phyloP scores from a whole-genome alignment of 495 filamentous ascomycete species.

The Penicillium canariense region DNA sequence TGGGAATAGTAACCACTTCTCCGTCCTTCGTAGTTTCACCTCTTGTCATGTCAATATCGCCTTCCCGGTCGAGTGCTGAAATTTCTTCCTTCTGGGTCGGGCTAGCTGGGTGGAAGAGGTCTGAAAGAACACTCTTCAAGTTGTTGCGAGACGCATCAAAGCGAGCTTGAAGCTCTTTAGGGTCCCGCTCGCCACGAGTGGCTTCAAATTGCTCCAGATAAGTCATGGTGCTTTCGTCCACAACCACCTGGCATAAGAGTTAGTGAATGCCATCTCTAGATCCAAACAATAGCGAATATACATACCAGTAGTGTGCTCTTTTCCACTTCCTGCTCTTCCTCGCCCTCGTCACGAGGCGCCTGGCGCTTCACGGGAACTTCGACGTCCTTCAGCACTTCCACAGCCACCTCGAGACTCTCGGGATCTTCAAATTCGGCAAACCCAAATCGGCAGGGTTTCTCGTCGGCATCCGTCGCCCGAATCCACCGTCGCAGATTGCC shows the following conservation, averaged over 20 bases:
- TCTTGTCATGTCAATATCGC: slow-evolving; percentile 71
- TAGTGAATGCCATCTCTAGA: slow-evolving; percentile 8
- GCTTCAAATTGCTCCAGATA: slow-evolving; percentile 80
- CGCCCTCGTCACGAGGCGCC: slow-evolving; percentile 41
- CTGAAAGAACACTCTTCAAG: slow-evolving; percentile 63
- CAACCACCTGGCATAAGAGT: slow-evolving; percentile 52
- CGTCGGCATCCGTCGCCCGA: slow-evolving; percentile 73
- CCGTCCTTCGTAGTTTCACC: slow-evolving; percentile 52
- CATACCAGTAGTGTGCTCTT: slow-evolving; percentile 63
- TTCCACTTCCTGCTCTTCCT: slow-evolving; percentile 60
- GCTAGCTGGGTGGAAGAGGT: slow-evolving; percentile 67
- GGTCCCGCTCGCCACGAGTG: slow-evolving; percentile 61
- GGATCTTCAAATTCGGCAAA: slow-evolving; percentile 97
- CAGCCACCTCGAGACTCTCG: slow-evolving; percentile 80
- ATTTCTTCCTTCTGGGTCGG: slow-evolving; percentile 48
- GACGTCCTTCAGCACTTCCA: slow-evolving; percentile 82
- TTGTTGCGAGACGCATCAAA: slow-evolving; percentile 63
- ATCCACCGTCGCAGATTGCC: slow-evolving; percentile 85
- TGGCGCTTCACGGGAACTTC: slow-evolving; percentile 81
- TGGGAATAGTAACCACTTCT: slow-evolving; percentile 88
- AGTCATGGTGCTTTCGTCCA: slow-evolving; percentile 76
- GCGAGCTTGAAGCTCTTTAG: slow-evolving; percentile 62
- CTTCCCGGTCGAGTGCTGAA: slow-evolving; percentile 56
- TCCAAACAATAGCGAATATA: not conserved
- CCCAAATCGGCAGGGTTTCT: slow-evolving; percentile 84